phyloP scores from a whole-genome alignment of 2,329 filamentous ascomycete genomes.

The Fusarium staphyleae region DNA sequence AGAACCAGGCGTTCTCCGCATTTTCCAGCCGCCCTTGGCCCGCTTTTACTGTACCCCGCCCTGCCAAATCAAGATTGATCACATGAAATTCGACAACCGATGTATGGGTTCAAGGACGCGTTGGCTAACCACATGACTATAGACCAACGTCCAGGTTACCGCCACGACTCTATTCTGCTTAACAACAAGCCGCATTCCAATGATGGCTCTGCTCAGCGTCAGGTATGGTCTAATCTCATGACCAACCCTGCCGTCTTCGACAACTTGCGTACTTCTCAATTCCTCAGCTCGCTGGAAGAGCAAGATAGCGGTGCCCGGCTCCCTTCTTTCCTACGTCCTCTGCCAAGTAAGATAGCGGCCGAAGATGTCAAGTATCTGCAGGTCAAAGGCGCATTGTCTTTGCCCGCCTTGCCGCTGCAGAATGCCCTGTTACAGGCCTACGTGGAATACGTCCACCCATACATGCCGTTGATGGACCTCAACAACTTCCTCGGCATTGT shows the following conservation, averaged over 20 bases:
- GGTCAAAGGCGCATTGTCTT: slow-evolving; percentile 81
- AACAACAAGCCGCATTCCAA: slow-evolving; percentile 44
- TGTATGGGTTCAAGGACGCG: slow-evolving; percentile 13
- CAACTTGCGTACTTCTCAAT: slow-evolving; percentile 51
- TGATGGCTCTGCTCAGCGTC: slow-evolving; percentile 34
- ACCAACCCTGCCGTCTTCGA: slow-evolving; percentile 47
- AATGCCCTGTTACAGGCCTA: slow-evolving; percentile 84
- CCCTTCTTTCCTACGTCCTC: slow-evolving; percentile 76
- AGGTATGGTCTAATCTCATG: slow-evolving; percentile 45
- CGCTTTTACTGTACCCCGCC: slow-evolving; percentile 38
- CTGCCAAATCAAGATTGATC: slow-evolving; percentile 26
- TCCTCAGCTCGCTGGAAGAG: slow-evolving; percentile 57
- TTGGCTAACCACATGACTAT: slow-evolving; percentile 46
- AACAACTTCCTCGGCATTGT: slow-evolving; percentile 66
- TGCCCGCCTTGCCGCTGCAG: slow-evolving; percentile 74
- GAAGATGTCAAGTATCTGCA: slow-evolving; percentile 86
- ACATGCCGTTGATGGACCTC: slow-evolving; percentile 86
- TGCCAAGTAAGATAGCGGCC: slow-evolving; percentile 76
- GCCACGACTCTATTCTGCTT: slow-evolving; percentile 44
- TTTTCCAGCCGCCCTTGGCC: slow-evolving; percentile 35
- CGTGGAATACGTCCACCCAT: slow-evolving; percentile 89
- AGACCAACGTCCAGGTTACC: slow-evolving; percentile 51
- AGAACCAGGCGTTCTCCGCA: slow-evolving; percentile 42
- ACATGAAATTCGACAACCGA: slow-evolving; percentile 35
- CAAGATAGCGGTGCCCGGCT: slow-evolving; percentile 57